A percentile compares a stretch with the other conserved stretches of the same genome.
phyloP scores from a whole-genome alignment of 306 rosid genomes.

The Fragaria nilgerrensis region DNA sequence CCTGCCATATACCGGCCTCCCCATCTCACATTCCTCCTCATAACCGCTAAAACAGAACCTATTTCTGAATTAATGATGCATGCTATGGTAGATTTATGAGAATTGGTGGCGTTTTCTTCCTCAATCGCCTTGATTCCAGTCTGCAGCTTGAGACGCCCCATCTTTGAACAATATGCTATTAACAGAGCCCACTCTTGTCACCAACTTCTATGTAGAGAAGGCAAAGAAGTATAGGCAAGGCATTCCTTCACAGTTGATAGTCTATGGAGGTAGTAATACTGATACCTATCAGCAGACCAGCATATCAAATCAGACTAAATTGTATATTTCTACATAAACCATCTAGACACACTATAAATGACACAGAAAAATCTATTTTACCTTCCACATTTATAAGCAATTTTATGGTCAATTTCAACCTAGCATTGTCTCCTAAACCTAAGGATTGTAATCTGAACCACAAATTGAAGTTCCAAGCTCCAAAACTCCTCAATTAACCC shows the following conservation, averaged over 20 bases:
- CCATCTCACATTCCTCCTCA: constrained; percentile 98
- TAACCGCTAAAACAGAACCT: constrained; percentile 90
- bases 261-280: not conserved
- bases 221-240: constrained; percentile 18
- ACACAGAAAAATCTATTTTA: not conserved
- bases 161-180: constrained; percentile 26
- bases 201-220: constrained; percentile 10
- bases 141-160: constrained; percentile 84
- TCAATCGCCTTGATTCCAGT: constrained; percentile 71
- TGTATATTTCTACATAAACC: not conserved
- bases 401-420: not conserved
- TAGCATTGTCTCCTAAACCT: not conserved
- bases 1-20: constrained; percentile 88
- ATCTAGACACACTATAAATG: not conserved
- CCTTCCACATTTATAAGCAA: not conserved
- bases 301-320: not conserved
- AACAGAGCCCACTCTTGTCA: constrained; percentile 14
- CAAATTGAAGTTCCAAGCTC: not conserved
- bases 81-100: constrained; percentile 69
- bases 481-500: not conserved
- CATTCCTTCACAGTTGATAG: constrained; percentile 10
- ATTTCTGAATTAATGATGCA: constrained; percentile 95
- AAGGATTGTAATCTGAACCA: not conserved
- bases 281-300: constrained; percentile 3
- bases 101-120: constrained; percentile 65